Conservation (phyloP, 1,139 yeast species). For the Yamadazyma spencermartinsiae region DNA sequence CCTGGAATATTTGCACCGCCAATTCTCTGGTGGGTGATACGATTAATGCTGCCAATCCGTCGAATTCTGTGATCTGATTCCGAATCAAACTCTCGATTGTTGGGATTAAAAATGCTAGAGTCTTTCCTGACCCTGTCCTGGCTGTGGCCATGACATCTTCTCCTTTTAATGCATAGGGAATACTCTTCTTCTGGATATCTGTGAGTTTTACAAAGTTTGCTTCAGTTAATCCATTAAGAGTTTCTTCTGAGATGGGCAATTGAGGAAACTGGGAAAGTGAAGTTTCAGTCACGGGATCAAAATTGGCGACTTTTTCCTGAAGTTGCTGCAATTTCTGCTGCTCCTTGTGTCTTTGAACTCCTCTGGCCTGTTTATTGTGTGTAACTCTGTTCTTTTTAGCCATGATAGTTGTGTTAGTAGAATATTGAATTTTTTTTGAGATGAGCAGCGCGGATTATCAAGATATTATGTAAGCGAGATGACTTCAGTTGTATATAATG, state of each 20-base stretch:
- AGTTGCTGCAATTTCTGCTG: slow-evolving; percentile 46
- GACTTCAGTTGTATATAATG: too few species aligned
- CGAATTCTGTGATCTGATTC: slow-evolving; percentile 80
- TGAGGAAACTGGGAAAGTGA: slow-evolving; percentile 54
- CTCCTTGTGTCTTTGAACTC: slow-evolving; percentile 35
- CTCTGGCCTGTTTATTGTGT: slow-evolving; percentile 20
- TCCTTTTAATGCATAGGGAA: slow-evolving; percentile 76
- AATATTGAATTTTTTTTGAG: slow-evolving; percentile 1
- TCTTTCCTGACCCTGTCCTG: slow-evolving; percentile 95
- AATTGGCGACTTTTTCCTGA: slow-evolving; percentile 49
- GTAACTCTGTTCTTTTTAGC: slow-evolving; percentile 13
- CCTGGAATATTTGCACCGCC: slow-evolving; percentile 93
- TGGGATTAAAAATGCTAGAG: slow-evolving; percentile 88
- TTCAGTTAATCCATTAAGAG: slow-evolving; percentile 71
- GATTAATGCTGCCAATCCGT: slow-evolving; percentile 90
- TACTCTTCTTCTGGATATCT: slow-evolving; percentile 80
- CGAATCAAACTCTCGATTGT: slow-evolving; percentile 70
- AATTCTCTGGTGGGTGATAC: slow-evolving; percentile 93
- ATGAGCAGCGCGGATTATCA: slow-evolving; percentile 1
- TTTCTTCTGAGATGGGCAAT: slow-evolving; percentile 69
- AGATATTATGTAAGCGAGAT: too few species aligned
- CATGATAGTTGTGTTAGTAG: too few species aligned
- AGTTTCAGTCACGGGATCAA: slow-evolving; percentile 40
- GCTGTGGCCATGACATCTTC: slow-evolving; percentile 91
- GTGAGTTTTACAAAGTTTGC: slow-evolving; percentile 75